These are phyloP conservation scores for Perkinsus olseni DNA, from an alignment of 169 alveolate species.

Conservation along the genomic window DNA sequence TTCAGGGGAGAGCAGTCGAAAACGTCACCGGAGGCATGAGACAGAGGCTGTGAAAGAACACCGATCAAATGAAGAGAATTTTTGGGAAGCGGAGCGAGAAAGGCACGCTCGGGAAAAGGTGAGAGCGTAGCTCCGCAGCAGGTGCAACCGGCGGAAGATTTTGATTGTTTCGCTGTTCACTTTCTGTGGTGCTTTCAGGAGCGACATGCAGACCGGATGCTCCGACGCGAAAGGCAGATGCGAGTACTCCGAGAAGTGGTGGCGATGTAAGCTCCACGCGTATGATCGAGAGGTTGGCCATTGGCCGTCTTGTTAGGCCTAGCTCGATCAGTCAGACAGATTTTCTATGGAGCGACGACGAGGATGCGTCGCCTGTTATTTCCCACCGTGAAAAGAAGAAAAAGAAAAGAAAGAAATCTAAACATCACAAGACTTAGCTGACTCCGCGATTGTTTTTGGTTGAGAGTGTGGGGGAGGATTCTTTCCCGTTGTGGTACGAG, in stretches of 20 bases:
- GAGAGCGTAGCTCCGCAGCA: not conserved
- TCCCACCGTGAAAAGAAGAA: not conserved
- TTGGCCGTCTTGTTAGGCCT: not conserved
- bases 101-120: not conserved
- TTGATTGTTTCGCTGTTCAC: too few species aligned
- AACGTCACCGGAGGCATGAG: not conserved
- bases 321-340: not conserved
- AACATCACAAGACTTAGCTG: not conserved
- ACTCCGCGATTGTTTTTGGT: not conserved
- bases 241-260: not conserved
- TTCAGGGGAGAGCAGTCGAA: not conserved
- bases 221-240: not conserved
- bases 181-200: not conserved
- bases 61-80: not conserved
- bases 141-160: too few species aligned
- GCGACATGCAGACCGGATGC: not conserved
- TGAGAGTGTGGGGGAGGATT: too few species aligned
- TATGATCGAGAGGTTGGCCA: not conserved
- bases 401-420: not conserved
- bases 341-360: not conserved
- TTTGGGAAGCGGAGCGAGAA: not conserved
- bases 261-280: not conserved
- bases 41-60: not conserved
- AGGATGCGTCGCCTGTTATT: not conserved
- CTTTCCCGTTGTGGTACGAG: too few species aligned